These are phyloP conservation scores for Microcos paniculata DNA, from an alignment of 345 rosid species.

Conservation along the genomic window DNA sequence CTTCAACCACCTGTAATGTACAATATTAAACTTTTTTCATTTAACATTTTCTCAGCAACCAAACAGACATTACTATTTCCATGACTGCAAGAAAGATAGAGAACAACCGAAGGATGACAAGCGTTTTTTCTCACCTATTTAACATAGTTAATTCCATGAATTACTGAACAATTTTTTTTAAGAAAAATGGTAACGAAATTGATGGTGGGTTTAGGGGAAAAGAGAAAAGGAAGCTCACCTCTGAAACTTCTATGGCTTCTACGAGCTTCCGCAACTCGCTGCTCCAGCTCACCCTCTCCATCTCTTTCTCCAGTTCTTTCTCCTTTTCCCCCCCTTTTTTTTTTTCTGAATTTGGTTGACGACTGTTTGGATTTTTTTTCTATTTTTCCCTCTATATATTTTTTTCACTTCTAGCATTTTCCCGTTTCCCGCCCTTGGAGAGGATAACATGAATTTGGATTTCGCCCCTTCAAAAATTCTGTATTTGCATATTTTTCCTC, in stretches of 20 bases:
- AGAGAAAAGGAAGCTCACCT: slow-evolving; percentile 40
- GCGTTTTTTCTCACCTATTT: neutral
- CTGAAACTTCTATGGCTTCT: slow-evolving; percentile 59
- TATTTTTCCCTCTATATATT: neutral
- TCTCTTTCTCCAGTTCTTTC: slow-evolving; percentile 3
- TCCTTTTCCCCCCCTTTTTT: neutral
- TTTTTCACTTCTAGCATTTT: neutral
- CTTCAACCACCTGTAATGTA: slow-evolving; percentile 65
- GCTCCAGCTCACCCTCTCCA: slow-evolving; percentile 37
- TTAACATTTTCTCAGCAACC: neutral
- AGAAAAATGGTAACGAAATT: neutral
- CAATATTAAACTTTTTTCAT: neutral
- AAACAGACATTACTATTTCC: slow-evolving; percentile 6
- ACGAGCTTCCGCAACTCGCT: slow-evolving; percentile 42
- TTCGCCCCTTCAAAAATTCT: neutral
- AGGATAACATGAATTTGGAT: neutral
- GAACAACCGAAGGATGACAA: neutral
- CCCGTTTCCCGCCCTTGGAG: slow-evolving; percentile 3
- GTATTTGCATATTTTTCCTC: neutral
- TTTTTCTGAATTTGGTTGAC: neutral
- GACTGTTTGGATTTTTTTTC: neutral
- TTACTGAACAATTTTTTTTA: neutral
- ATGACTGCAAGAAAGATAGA: neutral
- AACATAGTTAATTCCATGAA: neutral
- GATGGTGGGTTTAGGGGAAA: neutral